Percentiles rank a stretch among this genome's conserved stretches.
Evolutionary conservation across 2,329 filamentous ascomycete species (phyloP).

Genomic region (Thielaviopsis musarum): DNA sequence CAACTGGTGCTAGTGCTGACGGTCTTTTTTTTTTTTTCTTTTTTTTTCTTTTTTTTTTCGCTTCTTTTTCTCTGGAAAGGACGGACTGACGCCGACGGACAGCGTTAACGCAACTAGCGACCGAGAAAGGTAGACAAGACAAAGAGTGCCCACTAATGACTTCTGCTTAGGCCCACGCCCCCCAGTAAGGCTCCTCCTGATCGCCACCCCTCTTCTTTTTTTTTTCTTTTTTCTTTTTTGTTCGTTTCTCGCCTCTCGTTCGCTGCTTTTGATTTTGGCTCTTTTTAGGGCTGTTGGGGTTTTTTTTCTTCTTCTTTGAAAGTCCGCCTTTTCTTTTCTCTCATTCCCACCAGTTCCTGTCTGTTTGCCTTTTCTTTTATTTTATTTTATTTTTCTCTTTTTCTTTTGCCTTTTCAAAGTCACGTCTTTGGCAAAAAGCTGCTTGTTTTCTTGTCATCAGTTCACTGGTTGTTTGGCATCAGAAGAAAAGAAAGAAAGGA

Average conservation of each 20-base stretch:
- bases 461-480: too few species aligned
- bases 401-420: too few species aligned
- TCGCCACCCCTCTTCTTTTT: not conserved
- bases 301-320: not conserved
- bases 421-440: too few species aligned
- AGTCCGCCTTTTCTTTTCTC: too few species aligned
- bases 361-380: not conserved
- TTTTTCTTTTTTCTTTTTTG: not conserved
- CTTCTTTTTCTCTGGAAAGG: not conserved
- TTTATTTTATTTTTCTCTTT: not conserved
- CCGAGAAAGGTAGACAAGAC: not conserved
- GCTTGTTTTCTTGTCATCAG: not conserved
- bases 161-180: not conserved
- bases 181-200: too few species aligned
- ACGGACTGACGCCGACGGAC: not conserved
- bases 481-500: not conserved
- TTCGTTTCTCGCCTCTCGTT: not conserved
- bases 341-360: too few species aligned
- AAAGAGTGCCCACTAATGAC: not conserved
- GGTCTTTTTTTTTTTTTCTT: not conserved
- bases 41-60: not conserved
- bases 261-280: too few species aligned
- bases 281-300: too few species aligned
- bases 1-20: not conserved
- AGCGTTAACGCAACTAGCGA: not conserved